Evolutionary conservation across 2,329 filamentous ascomycete species (phyloP).

Genomic region (Sphaerulina populicola): DNA sequence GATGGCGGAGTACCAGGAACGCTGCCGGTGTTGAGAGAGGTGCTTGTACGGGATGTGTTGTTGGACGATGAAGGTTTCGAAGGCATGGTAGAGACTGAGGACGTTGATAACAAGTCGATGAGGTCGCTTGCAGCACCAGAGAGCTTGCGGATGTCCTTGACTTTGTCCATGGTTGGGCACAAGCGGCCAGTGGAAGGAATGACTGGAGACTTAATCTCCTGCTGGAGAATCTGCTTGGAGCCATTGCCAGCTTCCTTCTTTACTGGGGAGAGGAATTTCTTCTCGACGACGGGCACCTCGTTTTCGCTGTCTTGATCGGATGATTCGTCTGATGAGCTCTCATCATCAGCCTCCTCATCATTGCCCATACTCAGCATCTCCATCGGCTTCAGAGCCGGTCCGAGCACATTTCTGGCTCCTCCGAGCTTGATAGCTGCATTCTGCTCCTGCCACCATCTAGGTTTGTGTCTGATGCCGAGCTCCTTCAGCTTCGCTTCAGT

Average conservation of each 20-base stretch:
- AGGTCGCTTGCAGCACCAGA: conserved; percentile 21
- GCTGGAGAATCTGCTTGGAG: conserved; percentile 3
- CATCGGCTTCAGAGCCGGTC: conserved; percentile 14
- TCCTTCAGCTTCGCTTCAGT: conserved; percentile 57
- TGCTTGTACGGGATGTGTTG: background rate
- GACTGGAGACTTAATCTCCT: conserved; percentile 1
- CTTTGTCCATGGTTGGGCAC: conserved; percentile 3
- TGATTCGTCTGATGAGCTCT: conserved; percentile 8
- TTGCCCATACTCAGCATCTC: conserved; percentile 23
- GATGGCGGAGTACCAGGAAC: background rate
- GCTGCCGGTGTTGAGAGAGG: background rate
- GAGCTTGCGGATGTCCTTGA: conserved; percentile 14
- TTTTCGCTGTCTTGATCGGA: background rate
- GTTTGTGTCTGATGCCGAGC: conserved; percentile 56
- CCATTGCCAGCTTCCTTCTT: background rate
- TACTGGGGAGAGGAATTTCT: background rate
- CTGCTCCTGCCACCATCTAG: conserved; percentile 51
- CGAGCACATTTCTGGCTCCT: conserved; percentile 15
- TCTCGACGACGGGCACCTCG: background rate
- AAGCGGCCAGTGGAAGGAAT: conserved; percentile 2
- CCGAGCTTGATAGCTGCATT: conserved; percentile 26
- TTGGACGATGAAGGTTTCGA: background rate
- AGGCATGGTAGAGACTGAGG: conserved; percentile 2
- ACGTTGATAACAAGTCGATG: conserved; percentile 23
- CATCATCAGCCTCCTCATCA: conserved; percentile 13